Conservation (phyloP, 2,329 filamentous ascomycete genomes). For the Cercospora berteroae region DNA sequence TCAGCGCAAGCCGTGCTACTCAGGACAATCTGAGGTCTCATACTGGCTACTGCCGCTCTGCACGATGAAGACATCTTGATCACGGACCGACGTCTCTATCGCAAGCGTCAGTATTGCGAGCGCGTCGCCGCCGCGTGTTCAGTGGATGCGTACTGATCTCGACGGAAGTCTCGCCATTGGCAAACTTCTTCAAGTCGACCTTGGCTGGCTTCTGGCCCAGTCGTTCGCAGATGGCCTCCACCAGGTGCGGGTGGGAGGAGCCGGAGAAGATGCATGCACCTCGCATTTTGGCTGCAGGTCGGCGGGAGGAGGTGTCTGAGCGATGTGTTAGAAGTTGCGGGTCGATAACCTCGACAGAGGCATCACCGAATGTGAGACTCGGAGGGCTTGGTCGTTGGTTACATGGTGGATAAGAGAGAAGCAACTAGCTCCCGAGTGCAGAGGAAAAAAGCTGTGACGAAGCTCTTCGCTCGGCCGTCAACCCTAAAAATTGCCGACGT, state of each 20-base stretch:
- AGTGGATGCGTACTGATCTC: conserved; percentile 54
- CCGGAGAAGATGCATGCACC: conserved; percentile 67
- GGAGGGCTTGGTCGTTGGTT: conserved; percentile 1
- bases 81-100: conserved; percentile 68
- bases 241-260: conserved; percentile 62
- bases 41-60: conserved; percentile 87
- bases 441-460: conserved; percentile 8
- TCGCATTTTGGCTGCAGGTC: conserved; percentile 51
- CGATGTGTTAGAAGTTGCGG: conserved; percentile 1
- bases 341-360: conserved; percentile 28
- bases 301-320: not conserved
- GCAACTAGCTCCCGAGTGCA: not conserved
- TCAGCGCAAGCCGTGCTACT: conserved; percentile 22
- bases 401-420: conserved; percentile 16
- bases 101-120: conserved; percentile 25
- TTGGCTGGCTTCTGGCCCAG: conserved; percentile 60
- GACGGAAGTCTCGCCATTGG: conserved; percentile 68
- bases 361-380: conserved; percentile 20
- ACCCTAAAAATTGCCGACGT: not conserved
- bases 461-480: not conserved
- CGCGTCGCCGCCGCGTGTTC: not conserved
- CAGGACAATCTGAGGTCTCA: conserved; percentile 23
- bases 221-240: conserved; percentile 65
- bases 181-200: conserved; percentile 64
- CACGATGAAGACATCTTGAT: conserved; percentile 98